Evolutionary conservation across 1,139 yeast species (phyloP).

Genomic region (Blastobotrys capitulatus): DNA sequence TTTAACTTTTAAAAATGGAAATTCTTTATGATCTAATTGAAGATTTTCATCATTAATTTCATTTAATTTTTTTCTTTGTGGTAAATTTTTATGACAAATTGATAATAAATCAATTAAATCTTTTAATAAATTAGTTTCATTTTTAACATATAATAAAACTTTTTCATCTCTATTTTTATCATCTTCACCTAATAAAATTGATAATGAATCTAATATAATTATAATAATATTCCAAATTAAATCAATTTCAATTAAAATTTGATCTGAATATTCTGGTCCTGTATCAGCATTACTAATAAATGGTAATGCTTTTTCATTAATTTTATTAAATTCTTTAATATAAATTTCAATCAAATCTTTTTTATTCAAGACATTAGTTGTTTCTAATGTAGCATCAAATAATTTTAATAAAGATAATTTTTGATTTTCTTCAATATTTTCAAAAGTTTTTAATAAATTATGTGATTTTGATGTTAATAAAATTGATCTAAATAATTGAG

Average conservation of each 20-base stretch:
- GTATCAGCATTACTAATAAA: slow-evolving; percentile 16
- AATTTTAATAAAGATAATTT: slow-evolving; percentile 22
- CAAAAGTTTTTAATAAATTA: slow-evolving; percentile 13
- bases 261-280: slow-evolving; percentile 13
- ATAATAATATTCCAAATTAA: slow-evolving; percentile 17
- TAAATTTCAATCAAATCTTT: slow-evolving; percentile 2
- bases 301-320: slow-evolving; percentile 16
- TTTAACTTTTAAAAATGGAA: slow-evolving; percentile 30
- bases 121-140: slow-evolving; percentile 8
- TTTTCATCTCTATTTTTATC: not conserved
- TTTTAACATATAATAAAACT: not conserved
- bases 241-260: slow-evolving; percentile 12
- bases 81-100: slow-evolving; percentile 24
- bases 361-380: not conserved
- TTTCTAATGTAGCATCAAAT: slow-evolving; percentile 21
- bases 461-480: not conserved
- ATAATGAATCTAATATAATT: slow-evolving; percentile 17
- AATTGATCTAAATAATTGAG: not conserved
- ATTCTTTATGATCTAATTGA: slow-evolving; percentile 21
- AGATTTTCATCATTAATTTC: slow-evolving; percentile 15
- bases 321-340: slow-evolving; percentile 10
- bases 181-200: slow-evolving; percentile 15
- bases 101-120: slow-evolving; percentile 21
- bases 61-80: slow-evolving; percentile 24
- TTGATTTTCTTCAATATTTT: slow-evolving; percentile 12